Evolutionary conservation across 805 yeast species (phyloP).

Genomic region (Spathaspora boniae): DNA sequence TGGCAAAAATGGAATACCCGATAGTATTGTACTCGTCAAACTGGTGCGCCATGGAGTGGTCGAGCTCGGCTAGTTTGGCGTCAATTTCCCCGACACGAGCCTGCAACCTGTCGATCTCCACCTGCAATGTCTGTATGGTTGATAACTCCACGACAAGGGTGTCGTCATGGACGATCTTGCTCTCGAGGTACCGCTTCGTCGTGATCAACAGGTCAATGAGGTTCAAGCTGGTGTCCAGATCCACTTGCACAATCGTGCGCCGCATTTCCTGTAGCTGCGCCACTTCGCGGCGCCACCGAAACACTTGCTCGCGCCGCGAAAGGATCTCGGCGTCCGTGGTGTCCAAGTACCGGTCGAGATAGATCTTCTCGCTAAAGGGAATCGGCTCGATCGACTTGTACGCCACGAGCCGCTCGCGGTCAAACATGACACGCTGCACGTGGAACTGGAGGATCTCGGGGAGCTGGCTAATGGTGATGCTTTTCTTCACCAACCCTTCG

Average conservation of each 20-base stretch:
- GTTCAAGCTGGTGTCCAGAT: slow-evolving; percentile 31
- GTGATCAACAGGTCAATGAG: slow-evolving; percentile 45
- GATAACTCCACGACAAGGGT: slow-evolving; percentile 36
- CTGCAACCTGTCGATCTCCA: slow-evolving; percentile 46
- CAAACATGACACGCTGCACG: slow-evolving; percentile 90
- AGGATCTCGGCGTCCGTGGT: slow-evolving; percentile 58
- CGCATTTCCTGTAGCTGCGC: slow-evolving; percentile 41
- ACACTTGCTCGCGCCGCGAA: slow-evolving; percentile 52
- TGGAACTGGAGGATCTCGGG: slow-evolving; percentile 89
- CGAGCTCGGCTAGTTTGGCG: slow-evolving; percentile 41
- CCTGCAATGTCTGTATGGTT: slow-evolving; percentile 46
- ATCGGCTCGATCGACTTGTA: slow-evolving; percentile 81
- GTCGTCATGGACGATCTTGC: slow-evolving; percentile 35
- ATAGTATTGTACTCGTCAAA: slow-evolving; percentile 58
- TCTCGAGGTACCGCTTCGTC: slow-evolving; percentile 53
- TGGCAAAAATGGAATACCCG: slow-evolving; percentile 84
- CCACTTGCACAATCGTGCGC: slow-evolving; percentile 38
- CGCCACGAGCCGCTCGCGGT: slow-evolving; percentile 65
- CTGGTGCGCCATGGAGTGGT: slow-evolving; percentile 50
- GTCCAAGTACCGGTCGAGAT: slow-evolving; percentile 84
- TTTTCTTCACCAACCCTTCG: slow-evolving; percentile 70
- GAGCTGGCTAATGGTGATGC: slow-evolving; percentile 63
- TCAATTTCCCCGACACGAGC: slow-evolving; percentile 42
- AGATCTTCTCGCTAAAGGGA: slow-evolving; percentile 72
- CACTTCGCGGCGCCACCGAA: slow-evolving; percentile 60